phyloP scores from a whole-genome alignment of 192 early-diverging fungal species.

The Diversispora epigaea region DNA sequence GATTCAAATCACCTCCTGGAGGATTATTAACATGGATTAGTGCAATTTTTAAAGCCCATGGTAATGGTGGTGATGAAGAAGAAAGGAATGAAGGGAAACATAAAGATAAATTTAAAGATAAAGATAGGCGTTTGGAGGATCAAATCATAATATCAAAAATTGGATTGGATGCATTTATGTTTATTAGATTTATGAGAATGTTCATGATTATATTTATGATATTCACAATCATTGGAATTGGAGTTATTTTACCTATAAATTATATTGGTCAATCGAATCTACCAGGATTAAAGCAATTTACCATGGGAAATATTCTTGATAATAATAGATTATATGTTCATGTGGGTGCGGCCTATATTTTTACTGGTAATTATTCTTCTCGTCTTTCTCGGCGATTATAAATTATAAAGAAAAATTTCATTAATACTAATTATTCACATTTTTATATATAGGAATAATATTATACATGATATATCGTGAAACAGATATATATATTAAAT shows the following conservation, averaged over 20 bases:
- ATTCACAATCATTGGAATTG: conserved; percentile 55
- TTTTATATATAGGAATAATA: conserved; percentile 36
- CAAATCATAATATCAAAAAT: conserved; percentile 47
- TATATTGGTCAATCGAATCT: conserved; percentile 46
- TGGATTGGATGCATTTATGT: conserved; percentile 79
- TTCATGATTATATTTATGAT: conserved; percentile 61
- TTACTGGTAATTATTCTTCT: conserved; percentile 49
- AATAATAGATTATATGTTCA: conserved; percentile 69
- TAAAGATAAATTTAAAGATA: too few relatives aligned
- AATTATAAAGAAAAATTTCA: not conserved
- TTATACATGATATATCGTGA: conserved; percentile 46
- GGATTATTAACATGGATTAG: conserved; percentile 63
- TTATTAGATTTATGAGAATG: conserved; percentile 69
- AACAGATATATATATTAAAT: conserved; percentile 55
- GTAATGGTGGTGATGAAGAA: too few relatives aligned
- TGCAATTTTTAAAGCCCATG: conserved; percentile 48
- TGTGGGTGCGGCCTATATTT: conserved; percentile 52
- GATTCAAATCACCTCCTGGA: conserved; percentile 52
- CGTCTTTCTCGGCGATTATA: not conserved
- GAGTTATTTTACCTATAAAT: conserved; percentile 73
- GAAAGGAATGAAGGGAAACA: too few relatives aligned
- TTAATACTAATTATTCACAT: not conserved
- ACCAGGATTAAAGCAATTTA: conserved; percentile 58
- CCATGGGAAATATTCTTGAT: conserved; percentile 69
- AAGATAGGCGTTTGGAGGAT: too few relatives aligned